Base-by-base conservation (phyloP, 805 yeast genomes). In the Metschnikowia santaceciliae region DNA sequence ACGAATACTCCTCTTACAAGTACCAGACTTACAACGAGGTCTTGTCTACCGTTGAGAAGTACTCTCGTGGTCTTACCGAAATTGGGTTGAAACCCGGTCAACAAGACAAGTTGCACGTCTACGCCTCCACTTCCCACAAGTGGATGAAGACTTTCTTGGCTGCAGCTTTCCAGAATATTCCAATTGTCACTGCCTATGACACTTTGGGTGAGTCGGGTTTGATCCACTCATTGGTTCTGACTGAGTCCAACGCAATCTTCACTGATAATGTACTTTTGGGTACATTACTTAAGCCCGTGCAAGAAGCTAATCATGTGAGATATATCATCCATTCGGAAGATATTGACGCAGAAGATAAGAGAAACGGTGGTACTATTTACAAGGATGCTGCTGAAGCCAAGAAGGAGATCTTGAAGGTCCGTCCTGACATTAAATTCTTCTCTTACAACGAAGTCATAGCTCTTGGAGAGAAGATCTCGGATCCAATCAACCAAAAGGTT, bases 181-280 rank as follows among this genome's bases (percentile, higher is more conserved):
- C 98, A 22, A 79, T 87, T 51, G 98, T 90, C 38, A 94, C 99
- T 14, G 98, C 99, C 36, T 94, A 94, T 69, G 97, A 91, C 68
- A 90, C 97, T 40, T 77, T 91, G 58, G 97, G 97, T 51, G 96
- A 90, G 69, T 78, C 79, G 35, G 96, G 96, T 22, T 78, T 91
- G 63, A 86, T 85, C 51, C 96, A 87, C 70, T 90, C 97, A 2
- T 76, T 94, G 63, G 77, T 79, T 38, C 88, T 91, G 72, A 90
- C 98, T 3, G 88, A 78, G 45, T 82, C 96, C 26, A 76, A 70
- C 48, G 96, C 85, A 20, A 76, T 94, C 53, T 90, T 86, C 70
- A 87, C 96, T 42, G 98, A 94, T 67, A 90, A 87, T 63, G 75
- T 80, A 17, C 77, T 91, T 53, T 76, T 94, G 59, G 62, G 65